These are phyloP conservation scores for Brassica nigra DNA, from an alignment of 345 rosid species.

Conservation along the genomic window DNA sequence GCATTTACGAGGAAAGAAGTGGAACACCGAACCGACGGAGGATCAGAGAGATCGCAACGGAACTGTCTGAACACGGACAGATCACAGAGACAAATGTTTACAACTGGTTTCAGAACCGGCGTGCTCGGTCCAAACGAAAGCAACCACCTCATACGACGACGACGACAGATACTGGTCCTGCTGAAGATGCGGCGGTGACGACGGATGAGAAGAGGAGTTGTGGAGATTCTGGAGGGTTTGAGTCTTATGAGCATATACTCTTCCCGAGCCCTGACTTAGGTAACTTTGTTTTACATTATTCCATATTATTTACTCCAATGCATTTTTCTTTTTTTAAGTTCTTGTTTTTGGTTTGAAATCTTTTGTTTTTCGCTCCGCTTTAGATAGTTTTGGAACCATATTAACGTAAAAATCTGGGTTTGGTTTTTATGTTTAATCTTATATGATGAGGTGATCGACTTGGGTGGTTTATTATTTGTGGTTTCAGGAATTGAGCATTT, in stretches of 20 bases:
- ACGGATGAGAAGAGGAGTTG: slow-evolving; percentile 44
- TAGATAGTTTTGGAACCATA: too few relatives aligned
- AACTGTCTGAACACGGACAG: slow-evolving; percentile 62
- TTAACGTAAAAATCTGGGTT: too few relatives aligned
- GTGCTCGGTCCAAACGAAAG: slow-evolving; percentile 73
- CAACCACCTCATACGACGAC: slow-evolving; percentile 30
- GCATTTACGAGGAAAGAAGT: slow-evolving; percentile 51
- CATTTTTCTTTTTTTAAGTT: too few relatives aligned
- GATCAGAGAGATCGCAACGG: slow-evolving; percentile 58
- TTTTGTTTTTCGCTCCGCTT: too few relatives aligned
- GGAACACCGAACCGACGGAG: slow-evolving; percentile 61
- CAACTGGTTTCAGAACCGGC: slow-evolving; percentile 80
- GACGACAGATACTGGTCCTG: slow-evolving; percentile 6
- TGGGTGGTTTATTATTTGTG: background rate
- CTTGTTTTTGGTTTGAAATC: too few relatives aligned
- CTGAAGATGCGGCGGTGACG: slow-evolving; percentile 36
- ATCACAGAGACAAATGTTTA: slow-evolving; percentile 72
- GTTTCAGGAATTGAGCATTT: slow-evolving; percentile 58
- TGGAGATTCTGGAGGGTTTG: slow-evolving; percentile 38
- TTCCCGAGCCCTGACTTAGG: slow-evolving; percentile 48
- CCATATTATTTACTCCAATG: too few relatives aligned
- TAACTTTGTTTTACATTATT: background rate
- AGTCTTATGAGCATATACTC: slow-evolving; percentile 40
- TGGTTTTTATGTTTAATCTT: background rate
- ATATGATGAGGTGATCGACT: background rate